Base-by-base conservation (phyloP, 1,284 basidiomycete genomes). In the Takashimella tepidaria region DNA sequence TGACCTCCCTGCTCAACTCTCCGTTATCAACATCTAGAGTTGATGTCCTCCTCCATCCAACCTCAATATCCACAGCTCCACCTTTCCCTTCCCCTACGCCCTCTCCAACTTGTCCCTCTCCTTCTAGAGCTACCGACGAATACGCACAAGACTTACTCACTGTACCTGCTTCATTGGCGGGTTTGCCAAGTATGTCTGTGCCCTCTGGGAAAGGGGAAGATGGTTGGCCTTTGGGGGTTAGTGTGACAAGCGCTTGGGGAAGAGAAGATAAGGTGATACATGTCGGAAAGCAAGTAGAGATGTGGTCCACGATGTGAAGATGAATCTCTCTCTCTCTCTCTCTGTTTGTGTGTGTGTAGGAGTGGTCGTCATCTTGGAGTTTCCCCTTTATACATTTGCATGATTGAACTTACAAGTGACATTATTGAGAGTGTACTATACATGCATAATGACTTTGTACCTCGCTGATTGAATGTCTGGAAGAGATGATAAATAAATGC, bases 121-220 rank as follows among this genome's bases (percentile, higher is more conserved):
- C 31, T 16, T 37, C 31, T 16, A n/a, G n/a, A n/a, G 8, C 31
- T 37, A 37, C 31, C 73, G 80, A 43, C 22, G 67, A 67, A 49
- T 98, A 98, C 69, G 82, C 90, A 11, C 93, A 98, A 68, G 95
- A 98, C 62, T 82, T 96, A 3, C 77, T 98, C 60, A 96, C 92
- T 0, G 90, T 95, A 0, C 90, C 92, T 0, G 91, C 92, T 1
- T 92, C 87, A 1, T 77, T 98, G 31, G 92, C 90, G 0, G 92
- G 93, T 0, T 64, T 98, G 23, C 92, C 93, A 0, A 87, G 86
- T 0, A 66, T 97, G 46, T 86, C 80, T 47, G 81, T 97, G 0
- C 92, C 93, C 0, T 79, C 80, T 2, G 76, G 77, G 20, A 48
- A 51, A 20, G 79, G 72, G 19, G 68, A 70, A 1, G 83, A 86